Evolutionary conservation across 1,284 basidiomycete genomes (phyloP), one percentile per base, ranked within the genome.

Genomic region (Sporisorium exsertum): DNA sequence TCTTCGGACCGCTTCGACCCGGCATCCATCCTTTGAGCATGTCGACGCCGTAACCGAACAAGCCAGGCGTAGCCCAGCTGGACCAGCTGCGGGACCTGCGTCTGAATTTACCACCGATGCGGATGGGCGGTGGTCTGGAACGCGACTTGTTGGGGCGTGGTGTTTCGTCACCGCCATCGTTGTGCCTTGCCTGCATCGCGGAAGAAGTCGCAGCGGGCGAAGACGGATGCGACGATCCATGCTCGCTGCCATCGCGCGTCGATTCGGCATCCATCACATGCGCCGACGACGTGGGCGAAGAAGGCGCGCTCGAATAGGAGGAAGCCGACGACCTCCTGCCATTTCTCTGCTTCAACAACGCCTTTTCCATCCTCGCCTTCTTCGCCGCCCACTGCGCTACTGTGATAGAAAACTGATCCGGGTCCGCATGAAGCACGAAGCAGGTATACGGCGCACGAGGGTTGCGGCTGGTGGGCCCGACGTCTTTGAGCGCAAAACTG

Each of bases 11-110:
- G 15, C 37, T 57, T 8, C 60, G 56, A 13, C 78, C 78, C 2
- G 78, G 68, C 57, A 64, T 61, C 65, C 75, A 76, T n/a, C 78
- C 78, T 63, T 80, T 80, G 40, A 80, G 64, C 74, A 79, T 74
- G 55, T 80, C 78, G 29, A 67, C 62, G 26, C 74, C 77, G 27
- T 71, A 73, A 0, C 78, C 78, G 32, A 79, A 72, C 16, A 80
- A 60, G 37, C 72, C 78, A 1, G 78, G 69, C 2, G 73, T 58
- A 3, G 67, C 59, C 78, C 78, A 79, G n/a, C 47, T 63, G 16
- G 74, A 77, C 75, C 75, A 73, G 63, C 78, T 78, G 24, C 57
- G 50, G 9, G 72, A 74, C 5, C 72, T 35, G 13, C 60, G 53
- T 40, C 70, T 47, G 3, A 51, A 26, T 12, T 8, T 57, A 47